Evolutionary conservation across 1,284 basidiomycete species (phyloP), one percentile per base, ranked within the genome.

Genomic region (Marasmius fiardii): DNA sequence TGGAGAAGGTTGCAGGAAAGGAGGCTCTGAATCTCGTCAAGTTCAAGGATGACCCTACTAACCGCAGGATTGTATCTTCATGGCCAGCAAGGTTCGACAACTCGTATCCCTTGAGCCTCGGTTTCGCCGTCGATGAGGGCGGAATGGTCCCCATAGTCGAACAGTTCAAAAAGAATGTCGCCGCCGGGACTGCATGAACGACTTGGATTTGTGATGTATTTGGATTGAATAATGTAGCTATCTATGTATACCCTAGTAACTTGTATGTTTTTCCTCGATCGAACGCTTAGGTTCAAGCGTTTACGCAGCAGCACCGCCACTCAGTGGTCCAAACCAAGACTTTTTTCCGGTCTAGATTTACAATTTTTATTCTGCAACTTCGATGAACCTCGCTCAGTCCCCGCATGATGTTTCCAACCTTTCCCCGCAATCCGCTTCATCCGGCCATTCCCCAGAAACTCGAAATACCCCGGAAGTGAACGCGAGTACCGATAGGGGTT

Each of bases 1-100:
- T 81, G 28, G 67, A 68, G 49, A 67, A 66, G 47, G 74, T 79
- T 23, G 76, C 68, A 0, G 78, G 77, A 3, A 64, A 65, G 51
- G 67, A 71, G 33, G 73, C 68, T 2, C 57, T 79, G 47, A 61
- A 67, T 21, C 65, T 74, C 6, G 67, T 79, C 23, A 69, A 67
- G 56, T 79, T 79, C 61, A 67, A 73, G 62, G 74, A 78, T 59
- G 75, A 79, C 57, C 67, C 69, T 4, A 65, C 67, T 8, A 77
- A 74, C 61, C 65, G 74, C 45, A 64, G 72, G 33, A 66, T 80
- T 41, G 77, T 80, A 12, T 71, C 70, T 4, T 78, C 76, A 8
- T 80, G 78, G 78, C 78, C 78, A 2, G 67, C 76, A 10, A 64
- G 63, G 45, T 78, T 79, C 55, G 76, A 80, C 55, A 76, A 75